A percentile compares a stretch with the other conserved stretches of the same genome.
Conservation (phyloP, 140 eudicot species). For the Anethum foeniculum region DNA sequence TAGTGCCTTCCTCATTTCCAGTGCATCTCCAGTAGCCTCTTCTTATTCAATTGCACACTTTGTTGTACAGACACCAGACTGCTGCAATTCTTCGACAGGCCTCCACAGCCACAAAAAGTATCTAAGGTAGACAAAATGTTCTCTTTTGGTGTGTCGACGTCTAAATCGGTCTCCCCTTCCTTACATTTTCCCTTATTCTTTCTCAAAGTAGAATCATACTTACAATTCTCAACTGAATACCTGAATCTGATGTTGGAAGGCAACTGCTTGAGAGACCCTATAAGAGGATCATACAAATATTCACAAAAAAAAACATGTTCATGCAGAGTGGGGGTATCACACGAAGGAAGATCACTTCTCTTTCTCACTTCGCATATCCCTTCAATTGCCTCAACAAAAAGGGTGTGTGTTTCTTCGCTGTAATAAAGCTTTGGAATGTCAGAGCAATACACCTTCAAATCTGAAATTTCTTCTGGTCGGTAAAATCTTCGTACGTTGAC, state of each 20-base stretch:
- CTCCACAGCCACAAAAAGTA: constrained; percentile 76
- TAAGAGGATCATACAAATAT: constrained; percentile 38
- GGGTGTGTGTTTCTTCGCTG: constrained; percentile 33
- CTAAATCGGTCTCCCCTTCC: too few relatives aligned
- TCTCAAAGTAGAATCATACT: too few relatives aligned
- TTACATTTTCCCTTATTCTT: constrained; percentile 25
- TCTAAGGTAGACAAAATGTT: too few relatives aligned
- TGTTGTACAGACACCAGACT: too few relatives aligned
- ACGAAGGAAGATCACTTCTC: constrained; percentile 34
- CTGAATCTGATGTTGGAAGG: constrained; percentile 30
- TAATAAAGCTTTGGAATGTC: constrained; percentile 72
- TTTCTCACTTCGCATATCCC: constrained; percentile 58
- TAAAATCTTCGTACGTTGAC: too few relatives aligned
- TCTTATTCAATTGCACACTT: constrained; percentile 86
- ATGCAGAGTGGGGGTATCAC: too few relatives aligned
- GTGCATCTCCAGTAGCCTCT: constrained; percentile 70
- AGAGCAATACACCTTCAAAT: constrained; percentile 60
- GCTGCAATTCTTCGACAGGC: constrained; percentile 61
- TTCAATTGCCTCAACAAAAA: constrained; percentile 34
- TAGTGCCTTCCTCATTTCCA: constrained; percentile 52
- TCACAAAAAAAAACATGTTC: too few relatives aligned
- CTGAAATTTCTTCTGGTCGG: too few relatives aligned
- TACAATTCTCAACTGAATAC: constrained; percentile 23
- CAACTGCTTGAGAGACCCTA: constrained; percentile 51
- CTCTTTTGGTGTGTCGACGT: too few relatives aligned